Conservation (phyloP, 2,329 filamentous ascomycete species). For the Talaromyces sp. region DNA sequence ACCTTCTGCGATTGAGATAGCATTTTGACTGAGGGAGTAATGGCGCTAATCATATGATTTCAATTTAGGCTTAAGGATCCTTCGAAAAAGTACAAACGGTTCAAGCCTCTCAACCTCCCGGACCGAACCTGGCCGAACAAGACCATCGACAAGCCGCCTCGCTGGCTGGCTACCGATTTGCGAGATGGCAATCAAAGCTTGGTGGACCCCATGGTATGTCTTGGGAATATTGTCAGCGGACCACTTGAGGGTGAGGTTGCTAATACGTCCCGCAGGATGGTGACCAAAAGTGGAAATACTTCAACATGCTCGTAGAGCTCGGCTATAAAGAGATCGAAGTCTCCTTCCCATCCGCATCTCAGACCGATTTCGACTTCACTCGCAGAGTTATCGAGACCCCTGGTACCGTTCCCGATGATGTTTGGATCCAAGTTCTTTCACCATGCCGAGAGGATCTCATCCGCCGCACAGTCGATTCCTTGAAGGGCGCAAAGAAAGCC, state of each 20-base stretch:
- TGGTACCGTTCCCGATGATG: conserved; percentile 79
- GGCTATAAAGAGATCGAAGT: conserved; percentile 99
- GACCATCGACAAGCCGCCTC: conserved; percentile 75
- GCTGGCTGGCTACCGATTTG: conserved; percentile 86
- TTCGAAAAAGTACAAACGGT: conserved; percentile 48
- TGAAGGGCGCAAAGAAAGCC: conserved; percentile 86
- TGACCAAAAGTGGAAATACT: conserved; percentile 92
- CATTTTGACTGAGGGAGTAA: background rate
- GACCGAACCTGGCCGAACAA: conserved; percentile 73
- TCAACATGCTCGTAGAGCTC: conserved; percentile 86
- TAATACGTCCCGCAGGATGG: conserved; percentile 61
- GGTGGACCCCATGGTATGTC: conserved; percentile 80
- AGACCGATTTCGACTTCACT: conserved; percentile 96
- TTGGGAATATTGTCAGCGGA: background rate
- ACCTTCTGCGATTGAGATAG: background rate
- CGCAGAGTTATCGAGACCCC: conserved; percentile 80
- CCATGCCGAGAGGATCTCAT: conserved; percentile 92
- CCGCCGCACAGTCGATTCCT: conserved; percentile 78
- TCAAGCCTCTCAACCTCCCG: conserved; percentile 47
- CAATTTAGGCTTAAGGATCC: conserved; percentile 46
- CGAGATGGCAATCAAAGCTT: conserved; percentile 93
- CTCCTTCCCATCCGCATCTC: conserved; percentile 88
- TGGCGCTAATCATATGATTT: conserved; percentile 12
- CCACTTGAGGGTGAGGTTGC: background rate
- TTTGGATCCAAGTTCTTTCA: conserved; percentile 86